Evolutionary conservation across 768 basidiomycete genomes (phyloP).

Genomic region (Lentinula edodes): DNA sequence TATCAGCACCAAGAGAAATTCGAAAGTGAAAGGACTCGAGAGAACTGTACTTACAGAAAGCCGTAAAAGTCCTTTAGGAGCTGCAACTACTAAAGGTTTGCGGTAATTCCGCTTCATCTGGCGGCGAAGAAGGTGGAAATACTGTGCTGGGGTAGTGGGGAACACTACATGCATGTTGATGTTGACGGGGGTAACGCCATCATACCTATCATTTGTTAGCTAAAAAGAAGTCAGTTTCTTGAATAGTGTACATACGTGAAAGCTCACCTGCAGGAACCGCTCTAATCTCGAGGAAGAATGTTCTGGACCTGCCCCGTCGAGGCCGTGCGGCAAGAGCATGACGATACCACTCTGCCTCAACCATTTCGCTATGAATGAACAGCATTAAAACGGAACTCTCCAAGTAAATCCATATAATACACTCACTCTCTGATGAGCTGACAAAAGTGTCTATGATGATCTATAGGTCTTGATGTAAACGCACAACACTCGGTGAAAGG

Average conservation of each 20-base stretch:
- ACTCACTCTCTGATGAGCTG: slow-evolving; percentile 75
- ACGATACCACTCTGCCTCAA: slow-evolving; percentile 86
- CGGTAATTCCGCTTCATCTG: slow-evolving; percentile 83
- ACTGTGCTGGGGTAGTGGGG: slow-evolving; percentile 87
- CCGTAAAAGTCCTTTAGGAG: slow-evolving; percentile 79
- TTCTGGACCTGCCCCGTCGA: slow-evolving; percentile 91
- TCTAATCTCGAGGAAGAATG: slow-evolving; percentile 88
- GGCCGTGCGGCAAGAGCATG: slow-evolving; percentile 81
- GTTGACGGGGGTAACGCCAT: slow-evolving; percentile 32
- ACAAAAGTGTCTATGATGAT: slow-evolving; percentile 89
- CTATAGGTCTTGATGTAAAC: slow-evolving; percentile 23
- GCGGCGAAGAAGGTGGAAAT: slow-evolving; percentile 88
- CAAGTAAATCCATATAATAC: slow-evolving; percentile 16
- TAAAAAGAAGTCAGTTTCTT: slow-evolving; percentile 20
- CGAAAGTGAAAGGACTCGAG: background rate
- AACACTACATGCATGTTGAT: slow-evolving; percentile 84
- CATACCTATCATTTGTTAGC: slow-evolving; percentile 73
- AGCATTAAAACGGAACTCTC: background rate
- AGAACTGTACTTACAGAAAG: slow-evolving; percentile 48
- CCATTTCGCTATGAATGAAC: slow-evolving; percentile 73
- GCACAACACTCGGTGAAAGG: background rate
- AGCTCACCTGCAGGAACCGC: slow-evolving; percentile 76
- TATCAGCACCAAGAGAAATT: background rate
- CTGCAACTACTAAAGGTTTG: slow-evolving; percentile 80
- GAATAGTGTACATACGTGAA: background rate